Evolutionary conservation across 352 stramenopile species (phyloP), one percentile per base, ranked within the genome.

Genomic region (Phytophthora crassamura): DNA sequence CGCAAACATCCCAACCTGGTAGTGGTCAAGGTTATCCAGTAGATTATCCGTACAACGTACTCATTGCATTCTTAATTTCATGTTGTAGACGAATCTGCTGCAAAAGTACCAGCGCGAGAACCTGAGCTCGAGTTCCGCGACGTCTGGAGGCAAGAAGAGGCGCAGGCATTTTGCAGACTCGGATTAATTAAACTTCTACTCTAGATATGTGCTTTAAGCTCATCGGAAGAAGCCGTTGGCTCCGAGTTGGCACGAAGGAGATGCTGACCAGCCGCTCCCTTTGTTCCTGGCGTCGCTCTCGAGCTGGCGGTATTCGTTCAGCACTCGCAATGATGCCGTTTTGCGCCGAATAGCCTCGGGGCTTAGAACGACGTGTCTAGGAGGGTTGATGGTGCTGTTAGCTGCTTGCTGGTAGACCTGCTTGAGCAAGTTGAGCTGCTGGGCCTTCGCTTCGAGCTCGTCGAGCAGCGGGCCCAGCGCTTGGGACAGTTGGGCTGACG

Each of bases 281-380:
- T 75, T 75, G 39, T 64, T 75, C 50, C 60, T 78, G 11, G 71
- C 74, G 7, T 83, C 66, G 32, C 75, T 74, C 56, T 91, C 75
- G n/a, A 90, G 68, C 45, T 87, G 76, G 35, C 82, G 68, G 41
- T 88, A 90, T 56, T 88, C 78, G 32, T 85, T 78, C n/a, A 91
- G 52, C 10, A 90, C 68, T n/a, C 80, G 79, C 32, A 90, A 53
- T 11, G 80, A 90, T 20, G 79, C 83, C 2, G 80, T 89, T 69
- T 89, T 91, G 15, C 80, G 69, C 3, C 74, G 69, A 42, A 91
- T 71, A 1, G 80, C 82, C 40, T 86, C 82, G 12, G 80, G 82
- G 6, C 77, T 88, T 32, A 82, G 61, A 20, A 91, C 81, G 7
- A 78, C 46, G 20, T 78, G 73, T 7, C 77, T 72, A 15, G 78